Conservation (phyloP, 352 stramenopile genomes). For the Phytophthora foliorum region DNA sequence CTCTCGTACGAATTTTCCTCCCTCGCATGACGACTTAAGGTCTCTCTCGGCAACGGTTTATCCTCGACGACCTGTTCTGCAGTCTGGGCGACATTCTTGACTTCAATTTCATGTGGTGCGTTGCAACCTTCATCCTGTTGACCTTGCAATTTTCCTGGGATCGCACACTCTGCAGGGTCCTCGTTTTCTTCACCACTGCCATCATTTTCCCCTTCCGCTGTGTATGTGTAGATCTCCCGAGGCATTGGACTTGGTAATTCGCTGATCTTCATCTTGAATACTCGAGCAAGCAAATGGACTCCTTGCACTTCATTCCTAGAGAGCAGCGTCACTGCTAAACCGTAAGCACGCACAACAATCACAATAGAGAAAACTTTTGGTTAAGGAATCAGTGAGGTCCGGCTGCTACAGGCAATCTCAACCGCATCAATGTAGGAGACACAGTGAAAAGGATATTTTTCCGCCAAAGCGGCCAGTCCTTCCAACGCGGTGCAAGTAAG, state of each 20-base stretch:
- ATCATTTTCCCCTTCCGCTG: conserved; percentile 16
- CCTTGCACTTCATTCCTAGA: conserved; percentile 54
- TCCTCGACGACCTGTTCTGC: conserved; percentile 7
- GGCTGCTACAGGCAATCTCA: conserved; percentile 21
- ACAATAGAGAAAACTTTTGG: background rate
- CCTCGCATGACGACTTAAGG: conserved; percentile 18
- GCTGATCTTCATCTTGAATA: conserved; percentile 78
- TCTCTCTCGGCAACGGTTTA: conserved; percentile 8
- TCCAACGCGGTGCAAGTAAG: conserved; percentile 83
- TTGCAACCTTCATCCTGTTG: background rate
- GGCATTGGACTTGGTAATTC: conserved; percentile 59
- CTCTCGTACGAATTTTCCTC: conserved; percentile 41
- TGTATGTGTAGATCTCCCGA: conserved; percentile 56
- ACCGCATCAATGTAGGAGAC: background rate
- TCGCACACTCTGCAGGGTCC: background rate
- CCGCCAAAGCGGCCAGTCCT: conserved; percentile 80
- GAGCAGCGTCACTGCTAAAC: conserved; percentile 77
- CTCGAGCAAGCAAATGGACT: conserved; percentile 63
- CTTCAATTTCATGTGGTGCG: background rate
- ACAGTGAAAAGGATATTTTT: conserved; percentile 43
- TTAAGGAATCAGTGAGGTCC: background rate
- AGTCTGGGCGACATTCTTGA: background rate
- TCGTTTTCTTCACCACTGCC: conserved; percentile 1
- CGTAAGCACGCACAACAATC: conserved; percentile 13
- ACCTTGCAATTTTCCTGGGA: background rate